Percentiles rank a stretch among this genome's conserved stretches.
phyloP scores from a whole-genome alignment of 2,329 filamentous ascomycete species.

The Conoideocrella luteorostrata region DNA sequence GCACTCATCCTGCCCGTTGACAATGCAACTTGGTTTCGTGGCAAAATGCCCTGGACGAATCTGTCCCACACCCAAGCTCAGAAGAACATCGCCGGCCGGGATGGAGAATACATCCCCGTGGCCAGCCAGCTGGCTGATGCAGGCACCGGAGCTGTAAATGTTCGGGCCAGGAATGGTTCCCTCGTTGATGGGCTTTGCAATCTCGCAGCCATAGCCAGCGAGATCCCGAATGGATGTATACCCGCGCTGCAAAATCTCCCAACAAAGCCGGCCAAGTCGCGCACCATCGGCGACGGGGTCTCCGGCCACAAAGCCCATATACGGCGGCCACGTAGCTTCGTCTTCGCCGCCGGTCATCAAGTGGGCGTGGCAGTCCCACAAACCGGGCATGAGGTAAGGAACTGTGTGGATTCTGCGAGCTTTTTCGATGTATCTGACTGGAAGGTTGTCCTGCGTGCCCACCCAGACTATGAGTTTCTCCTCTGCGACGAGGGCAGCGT shows the following conservation, averaged over 20 bases:
- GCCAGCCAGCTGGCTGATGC: constrained; percentile 40
- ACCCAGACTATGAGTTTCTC: constrained; percentile 31
- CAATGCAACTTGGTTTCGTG: constrained; percentile 19
- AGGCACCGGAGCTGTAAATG: constrained; percentile 39
- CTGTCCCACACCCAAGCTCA: constrained; percentile 25
- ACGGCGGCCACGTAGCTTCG: constrained; percentile 17
- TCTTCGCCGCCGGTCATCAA: constrained; percentile 28
- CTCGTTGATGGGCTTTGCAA: constrained; percentile 34
- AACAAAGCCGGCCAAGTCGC: constrained; percentile 33
- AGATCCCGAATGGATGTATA: constrained; percentile 45
- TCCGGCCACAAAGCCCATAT: constrained; percentile 13
- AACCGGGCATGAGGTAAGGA: constrained; percentile 40
- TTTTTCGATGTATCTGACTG: constrained; percentile 22
- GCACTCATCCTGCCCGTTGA: constrained; percentile 34
- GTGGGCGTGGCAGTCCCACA: constrained; percentile 48
- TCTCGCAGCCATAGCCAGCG: constrained; percentile 38
- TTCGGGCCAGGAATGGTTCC: constrained; percentile 39
- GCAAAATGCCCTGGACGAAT: constrained; percentile 24
- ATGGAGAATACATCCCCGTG: constrained; percentile 34
- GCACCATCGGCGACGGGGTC: constrained; percentile 28
- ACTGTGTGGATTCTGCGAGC: constrained; percentile 24
- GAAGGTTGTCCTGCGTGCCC: constrained; percentile 22
- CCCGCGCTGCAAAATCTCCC: constrained; percentile 34
- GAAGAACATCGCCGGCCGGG: constrained; percentile 28
- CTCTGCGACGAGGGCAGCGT: constrained; percentile 29